Conservation (phyloP, 2,329 filamentous ascomycete genomes). For the Phaeosphaeria sp. region DNA sequence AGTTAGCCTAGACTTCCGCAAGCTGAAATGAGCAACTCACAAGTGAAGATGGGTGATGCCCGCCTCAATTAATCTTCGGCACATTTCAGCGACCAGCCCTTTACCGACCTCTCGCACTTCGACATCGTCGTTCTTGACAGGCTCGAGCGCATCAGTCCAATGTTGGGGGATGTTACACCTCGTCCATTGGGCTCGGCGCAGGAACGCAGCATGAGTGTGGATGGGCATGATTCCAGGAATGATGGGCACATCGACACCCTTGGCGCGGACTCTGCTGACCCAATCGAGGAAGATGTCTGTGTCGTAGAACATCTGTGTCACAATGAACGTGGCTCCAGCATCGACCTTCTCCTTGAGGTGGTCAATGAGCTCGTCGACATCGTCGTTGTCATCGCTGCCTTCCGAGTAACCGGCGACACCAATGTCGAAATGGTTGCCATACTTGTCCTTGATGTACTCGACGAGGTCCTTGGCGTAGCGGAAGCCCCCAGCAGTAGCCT, state of each 20-base stretch:
- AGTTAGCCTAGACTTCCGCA: neutral
- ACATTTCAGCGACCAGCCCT: conserved; percentile 86
- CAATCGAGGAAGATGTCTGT: conserved; percentile 92
- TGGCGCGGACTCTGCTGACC: conserved; percentile 84
- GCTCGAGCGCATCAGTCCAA: conserved; percentile 84
- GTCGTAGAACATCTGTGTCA: conserved; percentile 99
- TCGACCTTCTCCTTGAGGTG: conserved; percentile 98
- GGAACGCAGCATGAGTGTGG: conserved; percentile 90
- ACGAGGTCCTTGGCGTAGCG: conserved; percentile 92
- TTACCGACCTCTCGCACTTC: conserved; percentile 91
- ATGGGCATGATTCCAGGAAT: conserved; percentile 93
- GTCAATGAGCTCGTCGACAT: conserved; percentile 83
- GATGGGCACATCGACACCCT: conserved; percentile 83
- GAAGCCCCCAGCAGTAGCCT: conserved; percentile 84
- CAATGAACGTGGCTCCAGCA: conserved; percentile 88
- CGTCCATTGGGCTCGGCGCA: conserved; percentile 90
- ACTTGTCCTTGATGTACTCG: conserved; percentile 78
- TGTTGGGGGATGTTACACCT: conserved; percentile 80
- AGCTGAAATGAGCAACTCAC: conserved; percentile 47
- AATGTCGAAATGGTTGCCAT: conserved; percentile 93
- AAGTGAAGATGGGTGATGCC: conserved; percentile 93
- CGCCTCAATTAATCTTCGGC: conserved; percentile 79
- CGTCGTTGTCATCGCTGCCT: conserved; percentile 90
- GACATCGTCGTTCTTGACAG: conserved; percentile 95
- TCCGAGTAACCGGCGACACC: conserved; percentile 97